These are phyloP conservation scores for Schizosaccharomyces versatilis DNA, from an alignment of 1,139 yeast genomes.

Conservation along the genomic window DNA sequence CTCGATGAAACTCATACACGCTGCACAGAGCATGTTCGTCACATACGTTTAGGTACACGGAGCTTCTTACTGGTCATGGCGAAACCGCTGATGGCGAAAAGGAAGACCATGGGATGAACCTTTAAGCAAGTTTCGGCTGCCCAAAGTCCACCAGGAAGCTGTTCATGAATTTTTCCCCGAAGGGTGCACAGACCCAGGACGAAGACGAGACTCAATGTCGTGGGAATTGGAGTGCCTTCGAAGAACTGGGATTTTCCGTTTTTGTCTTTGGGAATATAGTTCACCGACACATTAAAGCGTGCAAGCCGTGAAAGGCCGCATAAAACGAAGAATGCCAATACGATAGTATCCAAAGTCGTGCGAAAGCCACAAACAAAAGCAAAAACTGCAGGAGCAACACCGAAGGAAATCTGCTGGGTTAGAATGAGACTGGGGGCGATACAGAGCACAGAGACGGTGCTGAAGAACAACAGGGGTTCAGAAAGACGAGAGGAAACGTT, in stretches of 20 bases:
- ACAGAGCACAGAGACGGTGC: too few species aligned
- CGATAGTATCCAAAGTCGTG: conserved; percentile 54
- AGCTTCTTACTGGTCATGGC: conserved; percentile 79
- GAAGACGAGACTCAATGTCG: conserved; percentile 52
- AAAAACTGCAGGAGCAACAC: conserved; percentile 36
- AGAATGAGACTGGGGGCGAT: neutral
- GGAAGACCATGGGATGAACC: conserved; percentile 45
- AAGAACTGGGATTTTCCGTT: conserved; percentile 62
- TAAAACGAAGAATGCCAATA: conserved; percentile 64
- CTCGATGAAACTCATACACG: neutral
- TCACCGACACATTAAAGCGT: conserved; percentile 80
- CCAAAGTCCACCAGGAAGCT: conserved; percentile 43
- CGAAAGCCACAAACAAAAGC: conserved; percentile 83
- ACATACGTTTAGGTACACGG: conserved; percentile 47
- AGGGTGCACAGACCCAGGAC: conserved; percentile 45
- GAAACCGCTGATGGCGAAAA: conserved; percentile 64
- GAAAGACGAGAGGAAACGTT: neutral
- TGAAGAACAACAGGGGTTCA: neutral
- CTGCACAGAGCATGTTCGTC: neutral
- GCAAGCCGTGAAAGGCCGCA: conserved; percentile 90
- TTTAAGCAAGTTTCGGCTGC: conserved; percentile 37
- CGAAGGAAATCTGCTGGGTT: conserved; percentile 12
- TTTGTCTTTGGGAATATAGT: conserved; percentile 73
- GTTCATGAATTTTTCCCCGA: conserved; percentile 18
- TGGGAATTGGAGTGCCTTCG: conserved; percentile 92